Evolutionary conservation across 208 protist genomes (phyloP), one percentile per base, ranked within the genome.

Genomic region (Wallacemonas sp.): DNA sequence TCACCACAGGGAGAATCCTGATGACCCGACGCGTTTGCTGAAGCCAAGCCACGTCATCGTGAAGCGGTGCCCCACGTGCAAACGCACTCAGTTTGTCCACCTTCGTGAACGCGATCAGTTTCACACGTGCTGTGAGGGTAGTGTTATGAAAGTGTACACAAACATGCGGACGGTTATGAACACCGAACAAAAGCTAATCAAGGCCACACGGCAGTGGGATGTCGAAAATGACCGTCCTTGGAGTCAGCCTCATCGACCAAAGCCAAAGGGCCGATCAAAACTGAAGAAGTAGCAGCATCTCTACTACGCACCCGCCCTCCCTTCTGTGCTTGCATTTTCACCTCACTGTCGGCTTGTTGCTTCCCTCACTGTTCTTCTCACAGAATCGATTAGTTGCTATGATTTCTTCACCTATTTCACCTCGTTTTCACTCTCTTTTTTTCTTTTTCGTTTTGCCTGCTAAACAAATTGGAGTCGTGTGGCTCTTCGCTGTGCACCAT

Each of bases 101-200:
- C 41, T 92, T 26, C 56, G 41, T 11, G 67, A 87, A 61, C 79
- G 76, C 29, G 62, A 92, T 66, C 61, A 76, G 29, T 95, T 90
- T 64, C 87, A 95, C 60, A 93, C 82, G n/a, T 95, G 90, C 60
- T 95, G 90, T 47, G 90, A 95, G 54, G 90, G 90, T 0, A 70
- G 80, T 0, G 46, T 74, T 12, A 93, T 95, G 90, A 89, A 86
- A 39, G 43, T 85, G 2, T 88, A 76, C 41, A 65, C 85, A 12
- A 78, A 95, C 58, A 95, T 95, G 90, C 55, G 74, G 57, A 78
- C 76, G 2, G 90, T 93, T n/a, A 91, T 95, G 83, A 80, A 85
- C 47, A 48, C 76, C 0, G 86, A 95, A 65, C 87, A 87, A 0
- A 86, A 80, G 61, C 33, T 95, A 17, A 32, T 86, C 17, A 34